Evolutionary conservation across 23 red algal genomes (phyloP), one percentile per base, ranked within the genome.

Genomic region (Cyanidiococcus yangmingshanensis): DNA sequence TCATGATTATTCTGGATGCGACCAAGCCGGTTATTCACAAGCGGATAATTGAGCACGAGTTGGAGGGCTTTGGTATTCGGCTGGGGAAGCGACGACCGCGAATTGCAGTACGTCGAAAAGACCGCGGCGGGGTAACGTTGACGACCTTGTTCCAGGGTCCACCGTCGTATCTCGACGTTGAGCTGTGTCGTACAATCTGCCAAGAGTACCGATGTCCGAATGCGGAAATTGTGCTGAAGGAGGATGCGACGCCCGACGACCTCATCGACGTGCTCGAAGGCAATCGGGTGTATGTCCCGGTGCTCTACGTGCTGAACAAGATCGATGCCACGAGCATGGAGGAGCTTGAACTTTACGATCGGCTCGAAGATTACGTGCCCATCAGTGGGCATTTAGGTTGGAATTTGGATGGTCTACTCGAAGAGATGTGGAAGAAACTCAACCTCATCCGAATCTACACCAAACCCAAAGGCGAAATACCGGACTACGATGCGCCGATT

Each of bases 221-320:
- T 78, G 94, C 94, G 7, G 94, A 98, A 54, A 76, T 98, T 40
- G 18, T 98, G 16, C 57, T 91, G 58, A 88, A 88, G 2, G 88
- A 98, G 37, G 94, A 98, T 81, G 81, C 83, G 27, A 86, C 80
- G 33, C 84, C 90, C 41, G 94, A 98, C 76, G 84, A 98, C 50
- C 79, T 98, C 58, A 89, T 98, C 41, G 94, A 98, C 76, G 88
- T 98, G 0, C 79, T 98, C 34, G 94, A 98, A 68, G 88, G 88
- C 16, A 98, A 98, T 57, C 54, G 94, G 40, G 84, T 90, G 38
- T 98, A 98, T 79, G 88, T 98, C 37, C 81, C 51, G 35, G 83
- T 80, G 68, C 75, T 98, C 33, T 90, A 98, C 67, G 74, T 98
- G 2, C 85, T 87, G 79, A 98, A 90, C 85, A 91, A 98, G 76